Percentiles rank a stretch among this genome's conserved stretches.
Conservation (phyloP, 495 filamentous ascomycete genomes). For the Aspergillus wentii region DNA sequence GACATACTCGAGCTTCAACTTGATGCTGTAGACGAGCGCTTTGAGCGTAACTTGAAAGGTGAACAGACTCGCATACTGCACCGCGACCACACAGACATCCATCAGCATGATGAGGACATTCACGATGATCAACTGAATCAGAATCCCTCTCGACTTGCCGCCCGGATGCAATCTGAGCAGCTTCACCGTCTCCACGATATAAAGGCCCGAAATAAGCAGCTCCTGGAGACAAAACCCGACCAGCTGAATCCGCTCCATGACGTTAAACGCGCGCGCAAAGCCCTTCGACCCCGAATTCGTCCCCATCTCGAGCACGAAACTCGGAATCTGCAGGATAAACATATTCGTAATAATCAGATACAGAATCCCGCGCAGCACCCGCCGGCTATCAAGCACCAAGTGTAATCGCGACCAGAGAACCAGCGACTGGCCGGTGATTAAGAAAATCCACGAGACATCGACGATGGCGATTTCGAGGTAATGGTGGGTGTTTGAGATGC, state of each 20-base stretch:
- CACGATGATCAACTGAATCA: constrained; percentile 44
- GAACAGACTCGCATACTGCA: constrained; percentile 41
- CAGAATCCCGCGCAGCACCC: constrained; percentile 41
- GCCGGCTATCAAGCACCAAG: constrained; percentile 37
- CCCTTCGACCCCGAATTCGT: constrained; percentile 26
- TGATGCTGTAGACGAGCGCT: constrained; percentile 48
- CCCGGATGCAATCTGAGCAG: constrained; percentile 33
- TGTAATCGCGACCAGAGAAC: constrained; percentile 62
- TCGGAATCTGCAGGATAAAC: constrained; percentile 44
- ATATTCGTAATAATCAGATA: constrained; percentile 52
- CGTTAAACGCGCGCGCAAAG: constrained; percentile 25
- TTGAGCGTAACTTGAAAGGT: constrained; percentile 49
- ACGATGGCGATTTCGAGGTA: constrained; percentile 31
- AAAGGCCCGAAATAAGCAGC: constrained; percentile 45
- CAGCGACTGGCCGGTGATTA: constrained; percentile 59
- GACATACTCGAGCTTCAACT: constrained; percentile 51
- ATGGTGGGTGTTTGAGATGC: constrained; percentile 19
- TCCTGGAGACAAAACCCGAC: constrained; percentile 48
- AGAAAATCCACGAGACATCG: constrained; percentile 49
- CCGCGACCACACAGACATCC: constrained; percentile 36
- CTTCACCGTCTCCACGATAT: constrained; percentile 40
- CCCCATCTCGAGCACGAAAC: constrained; percentile 45
- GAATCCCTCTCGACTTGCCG: constrained; percentile 27
- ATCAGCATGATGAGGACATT: constrained; percentile 43
- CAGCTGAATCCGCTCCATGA: constrained; percentile 49